Evolutionary conservation across 2,329 filamentous ascomycete species (phyloP).

Genomic region (Penicillium griseofulvum): DNA sequence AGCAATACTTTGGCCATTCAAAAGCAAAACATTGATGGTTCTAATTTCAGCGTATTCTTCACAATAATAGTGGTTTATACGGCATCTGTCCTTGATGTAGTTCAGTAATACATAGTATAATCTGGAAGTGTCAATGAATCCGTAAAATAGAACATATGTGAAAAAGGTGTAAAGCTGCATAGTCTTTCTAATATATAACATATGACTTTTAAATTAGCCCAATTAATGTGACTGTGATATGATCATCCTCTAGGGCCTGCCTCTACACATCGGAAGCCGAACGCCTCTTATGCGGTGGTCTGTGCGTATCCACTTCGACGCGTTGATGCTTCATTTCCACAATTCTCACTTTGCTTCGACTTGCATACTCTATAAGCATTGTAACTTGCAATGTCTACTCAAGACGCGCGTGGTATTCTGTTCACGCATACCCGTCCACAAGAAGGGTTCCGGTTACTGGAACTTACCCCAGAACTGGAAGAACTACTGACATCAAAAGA

Average conservation of each 20-base stretch:
- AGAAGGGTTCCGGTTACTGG: conserved; percentile 58
- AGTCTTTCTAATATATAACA: neutral
- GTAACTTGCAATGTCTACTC: conserved; percentile 37
- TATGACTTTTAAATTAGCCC: neutral
- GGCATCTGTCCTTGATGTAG: neutral
- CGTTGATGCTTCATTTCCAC: conserved; percentile 4
- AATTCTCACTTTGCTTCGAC: neutral
- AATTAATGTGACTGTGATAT: neutral
- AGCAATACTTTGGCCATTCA: conserved; percentile 9
- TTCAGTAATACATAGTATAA: too few species aligned
- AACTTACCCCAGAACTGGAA: conserved; percentile 59
- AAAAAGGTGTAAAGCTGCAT: neutral
- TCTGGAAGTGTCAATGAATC: neutral
- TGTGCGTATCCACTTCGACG: conserved; percentile 26
- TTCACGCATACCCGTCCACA: conserved; percentile 46
- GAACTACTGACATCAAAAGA: conserved; percentile 52
- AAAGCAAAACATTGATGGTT: neutral
- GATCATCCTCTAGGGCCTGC: neutral
- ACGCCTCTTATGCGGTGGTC: conserved; percentile 33
- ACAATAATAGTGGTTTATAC: neutral
- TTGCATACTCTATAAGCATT: neutral
- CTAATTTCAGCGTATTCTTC: neutral
- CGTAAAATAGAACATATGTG: neutral
- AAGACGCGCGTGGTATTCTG: conserved; percentile 35
- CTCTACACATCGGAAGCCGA: conserved; percentile 1